These are phyloP conservation scores for Hypholoma sublateritium DNA, from an alignment of 768 basidiomycete species.

Conservation along the genomic window DNA sequence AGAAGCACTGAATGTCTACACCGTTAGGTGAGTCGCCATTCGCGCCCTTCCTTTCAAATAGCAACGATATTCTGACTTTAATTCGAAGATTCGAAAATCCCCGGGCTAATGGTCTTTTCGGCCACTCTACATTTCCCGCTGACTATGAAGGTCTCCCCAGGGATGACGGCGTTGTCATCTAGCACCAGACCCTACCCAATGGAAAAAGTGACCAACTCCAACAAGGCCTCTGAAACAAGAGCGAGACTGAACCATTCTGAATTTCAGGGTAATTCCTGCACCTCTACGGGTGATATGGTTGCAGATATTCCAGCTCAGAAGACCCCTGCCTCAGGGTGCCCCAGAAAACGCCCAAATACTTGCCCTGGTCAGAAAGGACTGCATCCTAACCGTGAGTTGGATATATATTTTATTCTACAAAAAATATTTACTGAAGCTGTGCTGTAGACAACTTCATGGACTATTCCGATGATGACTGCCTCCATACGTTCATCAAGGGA, in stretches of 20 bases:
- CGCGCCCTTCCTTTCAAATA: neutral
- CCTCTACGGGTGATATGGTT: conserved; percentile 34
- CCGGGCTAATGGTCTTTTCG: conserved; percentile 32
- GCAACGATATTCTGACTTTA: neutral
- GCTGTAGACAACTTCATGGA: conserved; percentile 38
- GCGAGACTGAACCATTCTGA: neutral
- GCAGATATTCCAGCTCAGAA: conserved; percentile 40
- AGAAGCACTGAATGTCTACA: conserved; percentile 40
- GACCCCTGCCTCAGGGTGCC: conserved; percentile 30
- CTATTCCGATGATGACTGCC: conserved; percentile 38
- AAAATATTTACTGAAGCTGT: neutral
- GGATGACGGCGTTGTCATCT: conserved; percentile 40
- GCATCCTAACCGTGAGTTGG: conserved; percentile 33
- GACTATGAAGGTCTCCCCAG: conserved; percentile 26
- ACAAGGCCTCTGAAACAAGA: conserved; percentile 13
- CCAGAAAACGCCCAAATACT: conserved; percentile 18
- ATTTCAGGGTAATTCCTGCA: conserved; percentile 35
- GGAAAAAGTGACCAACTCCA: conserved; percentile 23
- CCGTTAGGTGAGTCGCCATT: conserved; percentile 26
- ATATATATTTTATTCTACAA: neutral
- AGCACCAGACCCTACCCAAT: conserved; percentile 29
- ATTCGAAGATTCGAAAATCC: conserved; percentile 27
- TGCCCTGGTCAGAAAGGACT: conserved; percentile 23
- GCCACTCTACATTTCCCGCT: conserved; percentile 44
- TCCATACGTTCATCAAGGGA: conserved; percentile 36